Conservation (phyloP, 163 green algal genomes). For the Chlorella variabilis region DNA sequence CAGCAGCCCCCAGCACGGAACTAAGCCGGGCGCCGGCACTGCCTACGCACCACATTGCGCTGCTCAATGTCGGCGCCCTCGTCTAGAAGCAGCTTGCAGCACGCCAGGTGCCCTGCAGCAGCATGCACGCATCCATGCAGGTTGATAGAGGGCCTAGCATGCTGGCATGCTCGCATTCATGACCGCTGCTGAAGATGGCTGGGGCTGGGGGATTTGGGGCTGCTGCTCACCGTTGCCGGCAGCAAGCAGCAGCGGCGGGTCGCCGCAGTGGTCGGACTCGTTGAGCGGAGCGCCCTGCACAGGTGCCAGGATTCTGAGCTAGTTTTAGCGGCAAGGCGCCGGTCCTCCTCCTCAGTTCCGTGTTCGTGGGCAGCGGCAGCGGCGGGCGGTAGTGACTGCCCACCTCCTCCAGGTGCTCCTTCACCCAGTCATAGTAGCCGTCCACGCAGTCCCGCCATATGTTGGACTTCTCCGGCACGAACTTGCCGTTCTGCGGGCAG, state of each 20-base stretch:
- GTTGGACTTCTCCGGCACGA: slow-evolving; percentile 96
- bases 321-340: too few relatives aligned
- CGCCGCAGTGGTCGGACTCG: slow-evolving; percentile 93
- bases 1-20: not conserved
- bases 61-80: slow-evolving; percentile 95
- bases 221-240: slow-evolving; percentile 80
- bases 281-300: slow-evolving; percentile 90
- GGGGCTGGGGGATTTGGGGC: too few relatives aligned
- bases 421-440: slow-evolving; percentile 94
- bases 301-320: too few relatives aligned
- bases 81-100: slow-evolving; percentile 82
- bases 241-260: slow-evolving; percentile 92
- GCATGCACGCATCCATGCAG: not conserved
- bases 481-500: slow-evolving; percentile 81
- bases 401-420: slow-evolving; percentile 87
- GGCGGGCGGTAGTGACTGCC: not conserved
- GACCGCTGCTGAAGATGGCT: too few relatives aligned
- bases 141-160: too few relatives aligned
- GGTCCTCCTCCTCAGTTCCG: too few relatives aligned
- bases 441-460: slow-evolving; percentile 97
- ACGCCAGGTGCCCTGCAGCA: slow-evolving; percentile 77
- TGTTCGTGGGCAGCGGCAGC: too few relatives aligned
- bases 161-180: not conserved
- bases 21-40: not conserved
- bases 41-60: slow-evolving; percentile 82